A percentile compares a stretch with the other conserved stretches of the same genome.
Conservation (phyloP, 306 rosid species). For the Betula pendula region DNA sequence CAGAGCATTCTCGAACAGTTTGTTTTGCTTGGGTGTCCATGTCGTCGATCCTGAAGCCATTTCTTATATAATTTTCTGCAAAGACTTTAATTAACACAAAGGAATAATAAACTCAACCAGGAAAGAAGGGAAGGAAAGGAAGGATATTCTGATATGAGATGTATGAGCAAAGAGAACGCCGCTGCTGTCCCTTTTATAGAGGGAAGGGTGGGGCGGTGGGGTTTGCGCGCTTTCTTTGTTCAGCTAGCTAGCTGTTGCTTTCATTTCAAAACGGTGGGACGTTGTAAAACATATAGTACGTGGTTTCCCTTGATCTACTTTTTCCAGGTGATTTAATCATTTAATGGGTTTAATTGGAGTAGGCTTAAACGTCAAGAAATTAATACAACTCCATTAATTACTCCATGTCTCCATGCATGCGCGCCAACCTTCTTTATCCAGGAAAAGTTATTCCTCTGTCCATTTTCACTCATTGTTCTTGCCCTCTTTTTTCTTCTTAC, state of each 20-base stretch:
- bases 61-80: no score
- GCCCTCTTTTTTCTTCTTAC: constrained; percentile 5
- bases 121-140: not conserved
- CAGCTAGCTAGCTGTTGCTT: constrained; percentile 39
- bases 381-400: no score
- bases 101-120: no score
- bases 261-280: constrained; percentile 43
- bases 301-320: constrained; percentile 25
- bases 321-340: constrained; percentile 18
- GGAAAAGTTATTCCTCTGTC: not conserved
- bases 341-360: constrained; percentile 24
- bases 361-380: no score
- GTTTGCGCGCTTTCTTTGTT: constrained; percentile 9
- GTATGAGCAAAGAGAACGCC: constrained; percentile 31
- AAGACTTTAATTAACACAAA: no score
- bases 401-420: not conserved
- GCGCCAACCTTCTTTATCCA: constrained; percentile 18
- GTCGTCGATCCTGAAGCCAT: constrained; percentile 45
- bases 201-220: constrained; percentile 15
- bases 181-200: constrained; percentile 44
- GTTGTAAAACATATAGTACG: not conserved
- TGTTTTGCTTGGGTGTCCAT: constrained; percentile 77
- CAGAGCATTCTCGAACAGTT: constrained; percentile 72
- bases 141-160: not conserved
- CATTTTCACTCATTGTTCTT: constrained; percentile 26